Percentiles rank a stretch among this genome's conserved stretches.
Evolutionary conservation across 805 yeast genomes (phyloP).

Genomic region (Debaryomyces castellii): DNA sequence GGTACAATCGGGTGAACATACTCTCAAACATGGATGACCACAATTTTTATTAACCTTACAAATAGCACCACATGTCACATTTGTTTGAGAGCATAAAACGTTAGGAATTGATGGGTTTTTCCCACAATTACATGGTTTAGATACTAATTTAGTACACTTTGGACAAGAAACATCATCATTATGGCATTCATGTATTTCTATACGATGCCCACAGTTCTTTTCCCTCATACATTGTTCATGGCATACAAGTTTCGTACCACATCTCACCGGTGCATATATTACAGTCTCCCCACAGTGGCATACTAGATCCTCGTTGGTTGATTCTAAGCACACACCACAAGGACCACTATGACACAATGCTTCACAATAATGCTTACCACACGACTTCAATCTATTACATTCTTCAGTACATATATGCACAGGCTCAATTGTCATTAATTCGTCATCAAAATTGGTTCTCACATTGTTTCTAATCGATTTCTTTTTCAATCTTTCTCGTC

Average conservation of each 20-base stretch:
- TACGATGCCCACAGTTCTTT: conserved; percentile 67
- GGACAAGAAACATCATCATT: conserved; percentile 66
- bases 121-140: conserved; percentile 64
- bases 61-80: conserved; percentile 59
- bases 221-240: conserved; percentile 60
- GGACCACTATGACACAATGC: conserved; percentile 77
- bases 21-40: conserved; percentile 49
- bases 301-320: conserved; percentile 72
- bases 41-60: conserved; percentile 34
- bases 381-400: conserved; percentile 61
- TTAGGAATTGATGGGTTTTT: conserved; percentile 49
- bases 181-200: conserved; percentile 75
- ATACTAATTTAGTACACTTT: conserved; percentile 62
- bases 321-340: conserved; percentile 78
- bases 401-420: conserved; percentile 68
- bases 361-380: conserved; percentile 64
- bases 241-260: conserved; percentile 72
- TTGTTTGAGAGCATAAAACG: conserved; percentile 65
- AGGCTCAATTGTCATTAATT: conserved; percentile 63
- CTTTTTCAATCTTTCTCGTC: conserved; percentile 52
- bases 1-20: conserved; percentile 64
- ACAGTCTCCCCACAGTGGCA: conserved; percentile 83
- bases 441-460: conserved; percentile 34
- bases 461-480: conserved; percentile 49
- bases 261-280: conserved; percentile 78